Evolutionary conservation across 2,329 filamentous ascomycete genomes (phyloP).

Genomic region (Hypoxylon sp.): DNA sequence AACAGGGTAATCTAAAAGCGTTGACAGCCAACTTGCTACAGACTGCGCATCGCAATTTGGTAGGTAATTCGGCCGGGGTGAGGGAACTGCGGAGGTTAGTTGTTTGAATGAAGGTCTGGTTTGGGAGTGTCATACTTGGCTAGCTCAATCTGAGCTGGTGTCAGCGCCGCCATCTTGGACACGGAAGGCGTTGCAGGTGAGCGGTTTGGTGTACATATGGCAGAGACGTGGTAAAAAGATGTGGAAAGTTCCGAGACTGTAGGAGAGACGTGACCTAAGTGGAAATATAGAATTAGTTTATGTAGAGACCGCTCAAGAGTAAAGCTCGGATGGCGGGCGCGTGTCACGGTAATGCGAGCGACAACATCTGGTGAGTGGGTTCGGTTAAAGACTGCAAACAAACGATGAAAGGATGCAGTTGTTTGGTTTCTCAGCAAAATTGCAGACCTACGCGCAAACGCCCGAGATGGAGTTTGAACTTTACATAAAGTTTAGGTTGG

Average conservation of each 20-base stretch:
- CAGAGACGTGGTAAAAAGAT: slow-evolving; percentile 9
- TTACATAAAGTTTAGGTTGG: slow-evolving; percentile 30
- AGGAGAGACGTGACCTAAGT: slow-evolving; percentile 16
- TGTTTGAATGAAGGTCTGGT: slow-evolving; percentile 1
- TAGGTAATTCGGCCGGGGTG: slow-evolving; percentile 87
- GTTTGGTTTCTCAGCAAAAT: slow-evolving; percentile 37
- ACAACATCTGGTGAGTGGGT: slow-evolving; percentile 21
- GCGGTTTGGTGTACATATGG: slow-evolving; percentile 43
- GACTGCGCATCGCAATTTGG: slow-evolving; percentile 93
- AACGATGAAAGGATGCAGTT: slow-evolving; percentile 21
- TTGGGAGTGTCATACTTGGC: slow-evolving; percentile 62
- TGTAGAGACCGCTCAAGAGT: slow-evolving; percentile 11
- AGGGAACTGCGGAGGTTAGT: slow-evolving; percentile 71
- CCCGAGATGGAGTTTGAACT: slow-evolving; percentile 38
- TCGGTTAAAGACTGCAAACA: slow-evolving; percentile 17
- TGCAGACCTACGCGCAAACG: slow-evolving; percentile 40
- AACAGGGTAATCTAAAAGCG: slow-evolving; percentile 92
- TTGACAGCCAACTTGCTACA: slow-evolving; percentile 94
- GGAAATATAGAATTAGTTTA: slow-evolving; percentile 18
- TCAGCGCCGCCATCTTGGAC: slow-evolving; percentile 56
- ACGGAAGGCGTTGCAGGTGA: slow-evolving; percentile 32
- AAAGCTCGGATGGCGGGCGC: slow-evolving; percentile 24
- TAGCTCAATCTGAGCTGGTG: slow-evolving; percentile 70
- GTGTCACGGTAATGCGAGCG: slow-evolving; percentile 16
- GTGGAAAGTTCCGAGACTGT: slow-evolving; percentile 15